Conservation (phyloP, 345 rosid genomes). For the Aegle marmelos region DNA sequence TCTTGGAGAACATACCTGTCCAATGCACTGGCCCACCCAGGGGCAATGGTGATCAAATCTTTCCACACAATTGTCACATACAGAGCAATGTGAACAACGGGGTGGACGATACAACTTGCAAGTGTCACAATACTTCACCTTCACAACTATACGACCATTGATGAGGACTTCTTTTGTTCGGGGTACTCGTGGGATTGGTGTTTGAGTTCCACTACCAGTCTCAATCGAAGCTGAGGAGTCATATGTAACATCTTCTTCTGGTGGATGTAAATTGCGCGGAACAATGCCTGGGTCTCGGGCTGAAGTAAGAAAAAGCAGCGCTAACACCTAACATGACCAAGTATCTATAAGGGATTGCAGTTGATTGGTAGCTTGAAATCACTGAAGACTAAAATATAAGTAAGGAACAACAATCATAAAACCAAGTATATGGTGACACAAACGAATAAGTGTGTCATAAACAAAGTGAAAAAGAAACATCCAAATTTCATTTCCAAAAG, state of each 20-base stretch:
- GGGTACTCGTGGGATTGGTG: slow-evolving; percentile 37
- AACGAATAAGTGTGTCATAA: not conserved
- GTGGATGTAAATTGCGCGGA: slow-evolving; percentile 50
- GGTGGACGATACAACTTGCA: slow-evolving; percentile 59
- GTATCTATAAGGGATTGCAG: slow-evolving; percentile 12
- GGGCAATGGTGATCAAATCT: slow-evolving; percentile 61
- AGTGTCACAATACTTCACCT: slow-evolving; percentile 49
- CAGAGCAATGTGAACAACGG: slow-evolving; percentile 60
- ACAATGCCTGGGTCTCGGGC: slow-evolving; percentile 50
- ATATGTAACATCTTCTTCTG: slow-evolving; percentile 37
- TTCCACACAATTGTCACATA: slow-evolving; percentile 57
- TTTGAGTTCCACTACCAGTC: slow-evolving; percentile 27
- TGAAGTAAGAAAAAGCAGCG: slow-evolving; percentile 46
- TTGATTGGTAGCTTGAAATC: not conserved
- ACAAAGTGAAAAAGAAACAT: not conserved
- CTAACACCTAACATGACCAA: slow-evolving; percentile 38
- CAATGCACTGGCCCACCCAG: slow-evolving; percentile 67
- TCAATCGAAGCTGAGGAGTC: slow-evolving; percentile 34
- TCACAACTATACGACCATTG: slow-evolving; percentile 29
- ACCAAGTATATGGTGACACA: not conserved
- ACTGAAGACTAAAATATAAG: not conserved
- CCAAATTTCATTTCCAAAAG: not conserved
- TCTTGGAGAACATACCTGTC: slow-evolving; percentile 34
- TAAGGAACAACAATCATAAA: not conserved
- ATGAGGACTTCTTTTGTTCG: slow-evolving; percentile 35